phyloP scores from a whole-genome alignment of 2,329 filamentous ascomycete genomes.

The Penicillium crustosum region DNA sequence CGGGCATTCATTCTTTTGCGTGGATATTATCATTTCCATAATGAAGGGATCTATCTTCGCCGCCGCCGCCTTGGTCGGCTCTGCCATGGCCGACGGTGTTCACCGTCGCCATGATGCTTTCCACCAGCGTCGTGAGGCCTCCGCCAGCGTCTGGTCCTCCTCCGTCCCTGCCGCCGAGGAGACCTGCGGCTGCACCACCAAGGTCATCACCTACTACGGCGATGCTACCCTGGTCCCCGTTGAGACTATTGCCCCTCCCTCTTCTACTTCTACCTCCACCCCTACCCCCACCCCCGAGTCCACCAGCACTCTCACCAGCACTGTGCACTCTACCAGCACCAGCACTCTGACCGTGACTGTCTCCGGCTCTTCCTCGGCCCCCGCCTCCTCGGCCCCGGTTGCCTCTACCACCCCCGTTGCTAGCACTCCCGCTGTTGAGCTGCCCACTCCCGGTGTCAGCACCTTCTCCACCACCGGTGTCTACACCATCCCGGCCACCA shows the following conservation, averaged over 20 bases:
- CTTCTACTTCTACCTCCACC: background rate
- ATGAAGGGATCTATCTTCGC: conserved; percentile 76
- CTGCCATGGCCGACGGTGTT: conserved; percentile 58
- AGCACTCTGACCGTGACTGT: conserved; percentile 38
- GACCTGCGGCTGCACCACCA: conserved; percentile 70
- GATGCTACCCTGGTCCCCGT: conserved; percentile 55
- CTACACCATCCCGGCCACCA: conserved; percentile 75
- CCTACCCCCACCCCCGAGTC: conserved; percentile 27
- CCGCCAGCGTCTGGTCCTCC: conserved; percentile 15
- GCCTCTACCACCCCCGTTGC: conserved; percentile 20
- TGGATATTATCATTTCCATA: conserved; percentile 37
- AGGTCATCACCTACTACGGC: conserved; percentile 70
- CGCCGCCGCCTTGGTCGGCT: conserved; percentile 51
- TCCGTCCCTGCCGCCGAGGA: conserved; percentile 31
- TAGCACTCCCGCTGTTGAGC: conserved; percentile 20
- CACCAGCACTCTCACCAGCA: conserved; percentile 27
- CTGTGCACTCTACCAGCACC: conserved; percentile 41
- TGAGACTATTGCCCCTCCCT: conserved; percentile 24
- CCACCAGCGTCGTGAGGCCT: conserved; percentile 56
- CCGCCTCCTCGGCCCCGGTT: conserved; percentile 12
- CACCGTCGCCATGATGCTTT: conserved; percentile 54
- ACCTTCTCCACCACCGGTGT: conserved; percentile 65
- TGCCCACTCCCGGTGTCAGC: conserved; percentile 52
- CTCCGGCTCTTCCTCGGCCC: conserved; percentile 22
- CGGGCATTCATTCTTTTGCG: conserved; percentile 68